Evolutionary conservation across 176 grass and related monocot species (phyloP), one percentile per base, ranked within the genome.

Genomic region (Secale cereale): DNA sequence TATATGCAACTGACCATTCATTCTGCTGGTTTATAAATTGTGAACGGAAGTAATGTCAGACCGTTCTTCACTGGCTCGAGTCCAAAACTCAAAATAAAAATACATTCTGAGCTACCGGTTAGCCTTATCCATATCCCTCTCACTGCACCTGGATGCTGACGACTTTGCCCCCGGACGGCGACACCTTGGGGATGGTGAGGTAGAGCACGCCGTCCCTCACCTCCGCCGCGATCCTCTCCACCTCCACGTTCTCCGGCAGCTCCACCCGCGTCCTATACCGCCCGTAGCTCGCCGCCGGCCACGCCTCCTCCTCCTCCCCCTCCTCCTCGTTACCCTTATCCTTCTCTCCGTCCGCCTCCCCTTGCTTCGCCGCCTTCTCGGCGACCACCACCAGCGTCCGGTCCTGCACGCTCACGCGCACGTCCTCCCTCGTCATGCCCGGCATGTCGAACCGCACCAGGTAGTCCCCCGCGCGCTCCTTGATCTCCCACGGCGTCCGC

Each of bases 401-500:
- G 46, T 87, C 91, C 70, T 85, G 81, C n/a, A 89, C 87, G 70
- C 84, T 84, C 56, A 90, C 77, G 13, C 56, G 65, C 57, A 92
- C 87, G 39, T 90, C 91, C 9, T 90, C 67, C 41, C 85, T 37
- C 11, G 78, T 82, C 87, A 90, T 92, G 64, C 91, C 91, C 20
- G 85, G 85, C 78, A 90, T 82, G 88, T 93, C 82, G 78, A 90
- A 90, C 78, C 88, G 71, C 45, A 90, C 89, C 62, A 69, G 46
- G 73, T 92, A 92, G 54, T 84, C 87, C n/a, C 70, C 81, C 10
- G 59, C 71, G 8, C 65, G 87, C 78, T 92, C 91, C 70, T 61
- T 85, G 6, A 90, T 86, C 87, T 92, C 91, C 91, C 91, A 93
- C 10, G 88, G 88, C 37, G 82, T 86, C 68, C 88, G 80, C 20